These are phyloP conservation scores for Leptographium galeiforme DNA, from an alignment of 2,329 filamentous ascomycete species.

Conservation along the genomic window DNA sequence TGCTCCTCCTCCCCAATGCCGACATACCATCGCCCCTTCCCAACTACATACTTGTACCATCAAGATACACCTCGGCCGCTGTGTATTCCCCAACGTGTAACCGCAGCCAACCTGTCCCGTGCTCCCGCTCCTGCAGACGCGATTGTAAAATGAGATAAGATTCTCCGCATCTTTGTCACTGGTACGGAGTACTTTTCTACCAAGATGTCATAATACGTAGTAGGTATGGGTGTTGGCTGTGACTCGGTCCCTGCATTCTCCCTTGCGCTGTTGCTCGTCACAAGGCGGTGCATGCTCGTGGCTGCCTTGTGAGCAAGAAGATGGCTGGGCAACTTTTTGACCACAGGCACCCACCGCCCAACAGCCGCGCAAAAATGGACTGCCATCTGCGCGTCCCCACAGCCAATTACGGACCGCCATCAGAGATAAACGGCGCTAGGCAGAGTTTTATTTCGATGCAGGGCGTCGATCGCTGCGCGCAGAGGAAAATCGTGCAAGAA, in stretches of 20 bases:
- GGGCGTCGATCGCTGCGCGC: neutral
- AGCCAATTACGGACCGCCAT: neutral
- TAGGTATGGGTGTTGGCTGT: neutral
- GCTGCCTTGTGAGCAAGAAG: neutral
- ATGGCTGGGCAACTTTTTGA: neutral
- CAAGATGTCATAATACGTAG: neutral
- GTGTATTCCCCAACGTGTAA: too few species aligned
- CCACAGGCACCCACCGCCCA: neutral
- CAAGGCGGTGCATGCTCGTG: neutral
- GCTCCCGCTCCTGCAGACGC: neutral
- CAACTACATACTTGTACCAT: neutral
- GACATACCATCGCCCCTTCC: neutral
- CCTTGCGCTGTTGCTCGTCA: neutral
- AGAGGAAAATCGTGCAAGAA: neutral
- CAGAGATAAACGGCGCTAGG: neutral
- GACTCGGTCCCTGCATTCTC: neutral
- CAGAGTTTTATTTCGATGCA: neutral
- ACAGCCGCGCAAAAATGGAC: neutral
- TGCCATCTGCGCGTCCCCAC: neutral
- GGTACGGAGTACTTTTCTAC: neutral
- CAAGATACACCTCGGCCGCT: too few species aligned
- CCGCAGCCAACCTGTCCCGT: too few species aligned
- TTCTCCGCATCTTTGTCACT: neutral
- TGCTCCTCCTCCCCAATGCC: too few species aligned
- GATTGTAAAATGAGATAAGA: neutral